Evolutionary conservation across 345 rosid genomes (phyloP).

Genomic region (Gossypium bickii): DNA sequence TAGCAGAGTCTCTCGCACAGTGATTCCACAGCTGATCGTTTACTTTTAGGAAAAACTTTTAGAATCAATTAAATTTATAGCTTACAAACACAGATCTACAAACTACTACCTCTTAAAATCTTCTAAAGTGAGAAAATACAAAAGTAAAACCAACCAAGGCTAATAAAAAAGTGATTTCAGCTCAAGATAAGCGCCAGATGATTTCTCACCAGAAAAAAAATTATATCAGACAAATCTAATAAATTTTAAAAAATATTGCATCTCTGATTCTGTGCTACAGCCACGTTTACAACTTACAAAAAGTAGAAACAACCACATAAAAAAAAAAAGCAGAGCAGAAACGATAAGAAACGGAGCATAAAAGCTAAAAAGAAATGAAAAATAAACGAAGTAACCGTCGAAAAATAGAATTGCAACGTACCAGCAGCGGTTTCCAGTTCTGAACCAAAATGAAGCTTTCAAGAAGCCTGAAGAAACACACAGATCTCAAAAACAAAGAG

Average conservation of each 20-base stretch:
- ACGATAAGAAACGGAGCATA: background rate
- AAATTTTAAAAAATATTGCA: background rate
- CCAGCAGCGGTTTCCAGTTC: conserved; percentile 27
- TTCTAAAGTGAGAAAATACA: background rate
- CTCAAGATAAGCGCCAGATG: background rate
- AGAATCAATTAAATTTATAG: background rate
- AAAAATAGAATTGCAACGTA: conserved; percentile 28
- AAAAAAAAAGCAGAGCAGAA: background rate
- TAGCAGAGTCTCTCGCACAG: background rate
- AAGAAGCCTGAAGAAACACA: conserved; percentile 16
- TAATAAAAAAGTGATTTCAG: background rate
- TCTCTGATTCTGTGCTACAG: background rate
- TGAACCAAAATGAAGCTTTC: conserved; percentile 4
- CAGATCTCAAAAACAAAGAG: conserved; percentile 35
- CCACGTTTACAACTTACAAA: background rate
- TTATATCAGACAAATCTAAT: background rate
- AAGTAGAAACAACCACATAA: background rate
- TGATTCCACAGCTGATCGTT: background rate
- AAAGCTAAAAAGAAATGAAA: conserved; percentile 8
- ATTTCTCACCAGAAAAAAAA: background rate
- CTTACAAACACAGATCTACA: conserved; percentile 18
- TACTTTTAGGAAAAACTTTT: background rate
- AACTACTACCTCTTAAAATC: background rate
- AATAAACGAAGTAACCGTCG: conserved; percentile 9
- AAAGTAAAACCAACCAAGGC: background rate